phyloP scores from a whole-genome alignment of 371 early-diverging fungal species.

The Batkoa obscura region DNA sequence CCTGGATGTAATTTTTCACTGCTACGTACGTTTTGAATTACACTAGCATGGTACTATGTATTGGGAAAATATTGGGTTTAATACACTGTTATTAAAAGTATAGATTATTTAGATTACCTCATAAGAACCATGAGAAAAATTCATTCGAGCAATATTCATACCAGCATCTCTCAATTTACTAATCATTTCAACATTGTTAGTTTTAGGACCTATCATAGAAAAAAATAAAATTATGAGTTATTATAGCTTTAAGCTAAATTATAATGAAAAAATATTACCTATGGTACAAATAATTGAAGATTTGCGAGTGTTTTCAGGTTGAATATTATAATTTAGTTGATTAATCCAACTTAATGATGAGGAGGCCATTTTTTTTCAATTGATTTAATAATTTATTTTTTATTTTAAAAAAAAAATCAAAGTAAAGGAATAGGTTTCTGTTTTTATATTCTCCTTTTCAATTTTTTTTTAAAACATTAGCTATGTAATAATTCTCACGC shows the following conservation, averaged over 20 bases:
- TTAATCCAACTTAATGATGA: slow-evolving; percentile 29
- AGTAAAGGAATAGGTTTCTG: too few species aligned
- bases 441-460: too few species aligned
- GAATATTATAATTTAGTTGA: slow-evolving; percentile 36
- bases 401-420: too few species aligned
- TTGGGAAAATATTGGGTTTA: not conserved
- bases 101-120: slow-evolving; percentile 27
- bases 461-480: too few species aligned
- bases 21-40: slow-evolving; percentile 56
- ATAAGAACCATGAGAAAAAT: slow-evolving; percentile 90
- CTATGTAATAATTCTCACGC: too few species aligned
- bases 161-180: slow-evolving; percentile 76
- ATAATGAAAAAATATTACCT: slow-evolving; percentile 17
- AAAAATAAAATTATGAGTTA: not conserved
- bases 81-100: not conserved
- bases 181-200: slow-evolving; percentile 68
- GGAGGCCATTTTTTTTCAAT: too few species aligned
- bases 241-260: not conserved
- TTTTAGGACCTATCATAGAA: slow-evolving; percentile 42
- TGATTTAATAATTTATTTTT: too few species aligned
- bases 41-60: slow-evolving; percentile 64
- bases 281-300: slow-evolving; percentile 72
- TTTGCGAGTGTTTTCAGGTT: slow-evolving; percentile 42
- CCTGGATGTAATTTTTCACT: slow-evolving; percentile 10
- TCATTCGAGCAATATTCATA: slow-evolving; percentile 91